A percentile compares a stretch with the other conserved stretches of the same genome.
Conservation (phyloP, 1,284 basidiomycete species). For the Ceratobasidium sp. region DNA sequence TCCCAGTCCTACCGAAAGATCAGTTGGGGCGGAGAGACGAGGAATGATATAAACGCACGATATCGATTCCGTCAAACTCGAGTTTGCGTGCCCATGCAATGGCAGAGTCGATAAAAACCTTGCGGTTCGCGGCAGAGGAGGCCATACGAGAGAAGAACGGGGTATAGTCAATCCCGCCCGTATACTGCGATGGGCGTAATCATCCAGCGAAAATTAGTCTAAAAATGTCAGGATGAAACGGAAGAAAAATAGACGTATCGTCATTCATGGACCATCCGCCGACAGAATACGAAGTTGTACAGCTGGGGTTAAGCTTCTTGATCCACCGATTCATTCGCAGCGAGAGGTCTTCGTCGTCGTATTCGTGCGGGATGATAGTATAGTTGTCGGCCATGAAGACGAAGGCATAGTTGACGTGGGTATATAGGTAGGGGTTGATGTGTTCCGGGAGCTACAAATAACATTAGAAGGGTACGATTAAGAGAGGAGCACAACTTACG, state of each 20-base stretch:
- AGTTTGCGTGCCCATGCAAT: slow-evolving; percentile 18
- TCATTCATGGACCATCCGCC: slow-evolving; percentile 39
- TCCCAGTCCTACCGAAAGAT: slow-evolving; percentile 21
- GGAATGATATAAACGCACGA: too few species aligned
- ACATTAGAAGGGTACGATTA: not conserved
- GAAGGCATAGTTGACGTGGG: slow-evolving; percentile 36
- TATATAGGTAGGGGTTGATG: slow-evolving; percentile 34
- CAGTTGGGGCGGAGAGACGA: too few species aligned
- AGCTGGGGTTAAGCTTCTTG: slow-evolving; percentile 29
- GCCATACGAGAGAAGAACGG: slow-evolving; percentile 17
- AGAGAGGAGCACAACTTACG: not conserved
- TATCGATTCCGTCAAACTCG: slow-evolving; percentile 32
- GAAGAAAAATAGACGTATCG: not conserved
- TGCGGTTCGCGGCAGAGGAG: slow-evolving; percentile 8
- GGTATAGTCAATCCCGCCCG: slow-evolving; percentile 26
- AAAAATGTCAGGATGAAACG: not conserved
- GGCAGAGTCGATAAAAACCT: slow-evolving; percentile 14
- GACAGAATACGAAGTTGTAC: slow-evolving; percentile 27
- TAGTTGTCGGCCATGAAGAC: slow-evolving; percentile 39
- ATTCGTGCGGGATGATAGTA: slow-evolving; percentile 22
- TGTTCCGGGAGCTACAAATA: slow-evolving; percentile 7
- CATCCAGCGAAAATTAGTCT: not conserved
- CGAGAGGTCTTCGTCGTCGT: slow-evolving; percentile 2
- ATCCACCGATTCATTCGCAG: too few species aligned
- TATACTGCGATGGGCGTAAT: slow-evolving; percentile 19